These are phyloP conservation scores for Leptodontidium sp. DNA, from an alignment of 2,329 filamentous ascomycete species.

Conservation along the genomic window DNA sequence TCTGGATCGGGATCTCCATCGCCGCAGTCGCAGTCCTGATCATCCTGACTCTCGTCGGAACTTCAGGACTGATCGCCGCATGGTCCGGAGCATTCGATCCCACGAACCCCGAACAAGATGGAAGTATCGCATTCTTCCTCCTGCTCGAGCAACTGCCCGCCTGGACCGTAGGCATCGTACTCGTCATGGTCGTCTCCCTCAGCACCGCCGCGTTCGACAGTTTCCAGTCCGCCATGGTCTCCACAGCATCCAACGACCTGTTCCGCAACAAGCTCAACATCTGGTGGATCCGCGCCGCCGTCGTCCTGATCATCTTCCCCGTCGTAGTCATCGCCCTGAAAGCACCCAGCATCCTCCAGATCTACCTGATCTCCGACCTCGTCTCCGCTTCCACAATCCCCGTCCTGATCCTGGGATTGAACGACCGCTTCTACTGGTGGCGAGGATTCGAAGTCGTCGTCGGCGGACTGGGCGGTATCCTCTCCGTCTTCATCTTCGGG, in stretches of 20 bases:
- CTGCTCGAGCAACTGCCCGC: constrained; percentile 74
- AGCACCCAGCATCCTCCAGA: constrained; percentile 78
- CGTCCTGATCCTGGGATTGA: constrained; percentile 76
- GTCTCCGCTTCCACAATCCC: constrained; percentile 80
- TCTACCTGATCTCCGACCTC: constrained; percentile 84
- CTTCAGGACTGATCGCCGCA: constrained; percentile 76
- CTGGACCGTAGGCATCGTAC: constrained; percentile 84
- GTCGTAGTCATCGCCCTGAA: constrained; percentile 77
- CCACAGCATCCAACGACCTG: constrained; percentile 83
- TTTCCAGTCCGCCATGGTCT: constrained; percentile 84
- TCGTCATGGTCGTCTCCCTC: constrained; percentile 82
- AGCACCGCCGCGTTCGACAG: constrained; percentile 83
- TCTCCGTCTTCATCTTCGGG: constrained; percentile 84
- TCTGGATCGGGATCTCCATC: constrained; percentile 76
- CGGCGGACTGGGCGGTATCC: constrained; percentile 78
- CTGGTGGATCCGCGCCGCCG: constrained; percentile 73
- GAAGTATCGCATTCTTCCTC: constrained; percentile 78
- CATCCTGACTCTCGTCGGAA: constrained; percentile 77
- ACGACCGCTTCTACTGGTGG: constrained; percentile 74
- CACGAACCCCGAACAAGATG: constrained; percentile 66
- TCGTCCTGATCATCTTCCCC: constrained; percentile 78
- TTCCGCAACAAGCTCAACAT: constrained; percentile 84
- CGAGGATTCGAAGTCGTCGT: constrained; percentile 82
- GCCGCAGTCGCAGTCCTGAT: constrained; percentile 71
- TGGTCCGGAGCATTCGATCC: constrained; percentile 77